A percentile compares a stretch with the other conserved stretches of the same genome.
Conservation (phyloP, 2,329 filamentous ascomycete genomes). For the Clonostachys rosea region DNA sequence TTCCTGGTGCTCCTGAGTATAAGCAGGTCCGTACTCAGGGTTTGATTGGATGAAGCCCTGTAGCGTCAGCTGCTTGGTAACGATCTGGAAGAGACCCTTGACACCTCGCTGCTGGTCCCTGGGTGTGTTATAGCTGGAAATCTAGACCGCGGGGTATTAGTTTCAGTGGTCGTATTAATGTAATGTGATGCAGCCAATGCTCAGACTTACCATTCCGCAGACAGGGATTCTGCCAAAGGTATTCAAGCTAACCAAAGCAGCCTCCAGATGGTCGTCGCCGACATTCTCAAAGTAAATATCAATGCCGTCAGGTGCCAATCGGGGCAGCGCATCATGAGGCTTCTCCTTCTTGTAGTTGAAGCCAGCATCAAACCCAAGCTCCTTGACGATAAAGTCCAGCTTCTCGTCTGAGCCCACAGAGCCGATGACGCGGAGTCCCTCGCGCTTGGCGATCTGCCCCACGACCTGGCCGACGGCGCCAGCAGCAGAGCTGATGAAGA, state of each 20-base stretch:
- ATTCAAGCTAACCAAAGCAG: slow-evolving; percentile 58
- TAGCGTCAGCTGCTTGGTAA: slow-evolving; percentile 65
- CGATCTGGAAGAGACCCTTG: slow-evolving; percentile 58
- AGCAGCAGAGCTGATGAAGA: slow-evolving; percentile 73
- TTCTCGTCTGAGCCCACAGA: slow-evolving; percentile 67
- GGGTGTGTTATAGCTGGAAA: slow-evolving; percentile 68
- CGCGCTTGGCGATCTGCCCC: slow-evolving; percentile 77
- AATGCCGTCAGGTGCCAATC: slow-evolving; percentile 52
- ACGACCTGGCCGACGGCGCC: slow-evolving; percentile 76
- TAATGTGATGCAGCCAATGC: slow-evolving; percentile 71
- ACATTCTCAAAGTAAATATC: slow-evolving; percentile 75
- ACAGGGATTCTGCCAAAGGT: slow-evolving; percentile 61
- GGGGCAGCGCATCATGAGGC: slow-evolving; percentile 55
- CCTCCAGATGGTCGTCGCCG: slow-evolving; percentile 65
- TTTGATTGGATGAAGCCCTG: slow-evolving; percentile 73
- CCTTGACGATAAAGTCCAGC: slow-evolving; percentile 57
- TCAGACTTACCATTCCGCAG: slow-evolving; percentile 70
- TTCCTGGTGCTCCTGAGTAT: slow-evolving; percentile 68
- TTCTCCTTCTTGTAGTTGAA: slow-evolving; percentile 65
- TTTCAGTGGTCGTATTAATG: slow-evolving; percentile 66
- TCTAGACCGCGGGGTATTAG: slow-evolving; percentile 43
- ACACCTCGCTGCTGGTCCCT: slow-evolving; percentile 56
- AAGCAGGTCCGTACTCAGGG: slow-evolving; percentile 59
- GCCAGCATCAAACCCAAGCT: slow-evolving; percentile 62
- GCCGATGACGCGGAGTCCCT: slow-evolving; percentile 75